phyloP scores from a whole-genome alignment of 805 yeast genomes.

The Myxozyma nipponensis region DNA sequence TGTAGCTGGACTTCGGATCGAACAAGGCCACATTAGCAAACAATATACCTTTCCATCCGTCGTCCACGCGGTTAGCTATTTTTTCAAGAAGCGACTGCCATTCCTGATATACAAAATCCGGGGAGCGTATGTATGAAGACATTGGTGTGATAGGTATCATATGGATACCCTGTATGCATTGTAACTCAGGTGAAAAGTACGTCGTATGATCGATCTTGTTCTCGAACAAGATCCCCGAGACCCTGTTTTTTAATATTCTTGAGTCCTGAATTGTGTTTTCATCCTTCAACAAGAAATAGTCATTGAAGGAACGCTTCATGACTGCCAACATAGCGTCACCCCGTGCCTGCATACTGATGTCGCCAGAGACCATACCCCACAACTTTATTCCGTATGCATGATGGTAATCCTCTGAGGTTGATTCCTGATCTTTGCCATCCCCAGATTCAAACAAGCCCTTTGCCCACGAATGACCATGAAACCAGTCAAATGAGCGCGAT shows the following conservation, averaged over 20 bases:
- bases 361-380: conserved; percentile 61
- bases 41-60: conserved; percentile 62
- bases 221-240: conserved; percentile 65
- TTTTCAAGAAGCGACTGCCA: conserved; percentile 52
- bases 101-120: conserved; percentile 48
- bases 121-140: conserved; percentile 53
- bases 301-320: conserved; percentile 51
- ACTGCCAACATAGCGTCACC: conserved; percentile 59
- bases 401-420: conserved; percentile 67
- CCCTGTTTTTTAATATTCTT: conserved; percentile 53
- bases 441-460: conserved; percentile 59
- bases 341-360: conserved; percentile 49
- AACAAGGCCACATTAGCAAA: conserved; percentile 69
- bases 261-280: conserved; percentile 52
- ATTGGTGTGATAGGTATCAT: conserved; percentile 70
- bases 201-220: conserved; percentile 72
- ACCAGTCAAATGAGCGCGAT: conserved; percentile 67
- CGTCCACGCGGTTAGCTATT: conserved; percentile 43
- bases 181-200: conserved; percentile 58
- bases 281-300: conserved; percentile 50
- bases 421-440: conserved; percentile 71
- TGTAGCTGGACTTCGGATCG: conserved; percentile 62
- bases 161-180: conserved; percentile 73
- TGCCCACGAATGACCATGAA: conserved; percentile 72
- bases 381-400: conserved; percentile 64